Percentiles rank a stretch among this genome's conserved stretches.
These are phyloP conservation scores for Fusarium domesticum DNA, from an alignment of 2,329 filamentous ascomycete genomes.

Conservation along the genomic window DNA sequence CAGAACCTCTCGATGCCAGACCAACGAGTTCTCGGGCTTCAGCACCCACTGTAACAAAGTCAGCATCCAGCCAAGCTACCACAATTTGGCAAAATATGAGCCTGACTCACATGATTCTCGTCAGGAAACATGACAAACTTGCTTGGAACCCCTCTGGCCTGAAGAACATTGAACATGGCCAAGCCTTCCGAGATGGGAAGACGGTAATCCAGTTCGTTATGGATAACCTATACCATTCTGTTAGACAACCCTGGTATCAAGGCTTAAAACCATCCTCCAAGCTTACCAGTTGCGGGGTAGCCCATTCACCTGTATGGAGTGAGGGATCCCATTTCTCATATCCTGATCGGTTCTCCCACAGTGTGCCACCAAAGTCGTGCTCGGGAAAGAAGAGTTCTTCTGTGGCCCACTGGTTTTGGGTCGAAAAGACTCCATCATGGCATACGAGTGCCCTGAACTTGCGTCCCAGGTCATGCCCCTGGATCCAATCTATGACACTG, in stretches of 20 bases:
- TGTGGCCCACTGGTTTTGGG: slow-evolving; percentile 60
- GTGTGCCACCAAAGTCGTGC: slow-evolving; percentile 62
- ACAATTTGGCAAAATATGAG: background rate
- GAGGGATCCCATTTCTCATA: slow-evolving; percentile 72
- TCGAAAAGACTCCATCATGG: slow-evolving; percentile 83
- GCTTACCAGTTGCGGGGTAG: slow-evolving; percentile 76
- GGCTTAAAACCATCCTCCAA: background rate
- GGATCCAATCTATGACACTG: slow-evolving; percentile 69
- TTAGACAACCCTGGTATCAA: background rate
- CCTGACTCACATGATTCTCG: slow-evolving; percentile 57
- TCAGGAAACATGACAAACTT: slow-evolving; percentile 77
- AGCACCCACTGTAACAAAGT: slow-evolving; percentile 63
- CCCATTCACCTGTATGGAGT: slow-evolving; percentile 65
- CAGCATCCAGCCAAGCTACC: background rate
- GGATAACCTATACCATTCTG: slow-evolving; percentile 54
- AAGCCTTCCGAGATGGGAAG: slow-evolving; percentile 82
- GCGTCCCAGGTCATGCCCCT: slow-evolving; percentile 77
- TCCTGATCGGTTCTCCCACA: slow-evolving; percentile 59
- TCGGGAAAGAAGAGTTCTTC: slow-evolving; percentile 70
- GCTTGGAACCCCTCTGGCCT: slow-evolving; percentile 71
- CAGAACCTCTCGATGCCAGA: slow-evolving; percentile 86
- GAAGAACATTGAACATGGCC: slow-evolving; percentile 81
- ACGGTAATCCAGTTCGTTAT: slow-evolving; percentile 87
- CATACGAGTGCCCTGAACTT: slow-evolving; percentile 85
- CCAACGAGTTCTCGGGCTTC: slow-evolving; percentile 84